These are phyloP conservation scores for Amaranthus cruentus DNA, from an alignment of 148 eudicot genomes.

Conservation along the genomic window DNA sequence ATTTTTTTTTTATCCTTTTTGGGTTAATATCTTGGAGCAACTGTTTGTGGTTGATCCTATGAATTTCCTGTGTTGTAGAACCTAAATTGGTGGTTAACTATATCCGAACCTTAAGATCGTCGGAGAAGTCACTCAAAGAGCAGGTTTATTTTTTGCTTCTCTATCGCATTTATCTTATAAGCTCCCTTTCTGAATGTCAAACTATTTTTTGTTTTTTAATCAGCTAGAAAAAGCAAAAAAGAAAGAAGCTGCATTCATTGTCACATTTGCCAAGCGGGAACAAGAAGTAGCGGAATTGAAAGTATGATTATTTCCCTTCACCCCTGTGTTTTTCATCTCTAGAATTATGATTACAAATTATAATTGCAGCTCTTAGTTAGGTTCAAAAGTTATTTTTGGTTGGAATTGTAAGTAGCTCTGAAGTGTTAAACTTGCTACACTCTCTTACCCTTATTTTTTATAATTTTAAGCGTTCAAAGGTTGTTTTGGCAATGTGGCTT, in stretches of 20 bases:
- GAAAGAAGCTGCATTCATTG: slow-evolving; percentile 97
- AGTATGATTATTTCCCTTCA: slow-evolving; percentile 33
- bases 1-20: not conserved
- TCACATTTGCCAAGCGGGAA: slow-evolving; percentile 93
- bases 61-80: slow-evolving; percentile 35
- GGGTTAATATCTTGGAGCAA: not conserved
- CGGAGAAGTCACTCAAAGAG: slow-evolving; percentile 87
- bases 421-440: not conserved
- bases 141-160: slow-evolving; percentile 45
- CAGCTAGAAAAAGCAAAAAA: slow-evolving; percentile 96
- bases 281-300: slow-evolving; percentile 97
- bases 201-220: slow-evolving; percentile 13
- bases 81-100: slow-evolving; percentile 71
- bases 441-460: not conserved
- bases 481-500: no score
- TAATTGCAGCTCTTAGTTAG: not conserved
- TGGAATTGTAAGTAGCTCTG: not conserved
- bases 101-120: slow-evolving; percentile 68
- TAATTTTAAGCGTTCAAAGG: not conserved
- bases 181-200: not conserved
- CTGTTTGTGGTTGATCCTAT: not conserved
- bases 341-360: not conserved
- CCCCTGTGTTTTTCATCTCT: not conserved
- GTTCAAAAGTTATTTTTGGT: not conserved
- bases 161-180: slow-evolving; percentile 1